A percentile compares a stretch with the other conserved stretches of the same genome.
These are phyloP conservation scores for Salix caprea DNA, from an alignment of 345 rosid genomes.

Conservation along the genomic window DNA sequence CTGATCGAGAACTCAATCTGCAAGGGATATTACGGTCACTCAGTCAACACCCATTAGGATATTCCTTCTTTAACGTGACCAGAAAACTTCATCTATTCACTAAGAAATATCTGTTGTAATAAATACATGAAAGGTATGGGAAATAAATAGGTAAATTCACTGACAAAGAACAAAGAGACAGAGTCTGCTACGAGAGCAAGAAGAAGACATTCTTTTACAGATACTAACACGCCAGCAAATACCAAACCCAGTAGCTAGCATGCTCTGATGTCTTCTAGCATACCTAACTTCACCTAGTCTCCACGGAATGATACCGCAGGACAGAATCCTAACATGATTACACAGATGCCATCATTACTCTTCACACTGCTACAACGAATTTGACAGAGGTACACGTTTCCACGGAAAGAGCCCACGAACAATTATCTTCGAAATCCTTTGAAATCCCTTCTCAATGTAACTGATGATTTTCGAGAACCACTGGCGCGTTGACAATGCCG, in stretches of 20 bases:
- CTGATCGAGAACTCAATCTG: no score
- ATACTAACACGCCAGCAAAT: not conserved
- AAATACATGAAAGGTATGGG: no score
- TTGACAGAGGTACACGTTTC: not conserved
- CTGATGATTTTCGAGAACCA: not conserved
- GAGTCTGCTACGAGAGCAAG: no score
- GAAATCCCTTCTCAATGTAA: constrained; percentile 4
- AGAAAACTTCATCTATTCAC: no score
- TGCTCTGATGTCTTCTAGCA: constrained; percentile 13
- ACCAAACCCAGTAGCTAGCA: not conserved
- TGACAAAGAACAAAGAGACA: no score
- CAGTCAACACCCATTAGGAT: no score
- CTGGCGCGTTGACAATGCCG: not conserved
- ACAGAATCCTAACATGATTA: constrained; percentile 13
- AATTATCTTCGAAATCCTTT: not conserved
- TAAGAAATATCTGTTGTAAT: no score
- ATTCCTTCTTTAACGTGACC: no score
- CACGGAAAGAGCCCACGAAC: not conserved
- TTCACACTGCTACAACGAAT: not conserved
- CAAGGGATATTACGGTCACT: no score
- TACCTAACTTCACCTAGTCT: constrained; percentile 18
- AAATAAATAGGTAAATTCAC: no score
- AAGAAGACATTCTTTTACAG: no score
- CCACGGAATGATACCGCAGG: constrained; percentile 9
- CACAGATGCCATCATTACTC: constrained; percentile 4